Evolutionary conservation across 169 alveolate genomes (phyloP).

Genomic region (Plasmodium inui): DNA sequence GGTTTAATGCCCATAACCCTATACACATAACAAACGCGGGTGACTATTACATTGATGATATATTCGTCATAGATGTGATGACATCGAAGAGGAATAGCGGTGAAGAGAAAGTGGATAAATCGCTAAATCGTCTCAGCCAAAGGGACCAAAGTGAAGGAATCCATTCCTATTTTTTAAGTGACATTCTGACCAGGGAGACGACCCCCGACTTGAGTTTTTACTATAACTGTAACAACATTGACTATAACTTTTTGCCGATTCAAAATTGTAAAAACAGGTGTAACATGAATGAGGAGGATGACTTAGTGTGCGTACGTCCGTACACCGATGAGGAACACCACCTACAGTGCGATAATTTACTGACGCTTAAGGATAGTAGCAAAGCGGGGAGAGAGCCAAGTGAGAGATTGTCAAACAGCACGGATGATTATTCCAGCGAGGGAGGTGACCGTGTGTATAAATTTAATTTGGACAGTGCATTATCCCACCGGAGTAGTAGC

Average conservation of each 20-base stretch:
- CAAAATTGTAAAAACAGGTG: conserved; percentile 13
- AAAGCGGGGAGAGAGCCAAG: background rate
- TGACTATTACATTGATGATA: conserved; percentile 78
- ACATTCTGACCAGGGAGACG: conserved; percentile 37
- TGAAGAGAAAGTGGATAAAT: conserved; percentile 23
- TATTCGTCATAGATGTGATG: conserved; percentile 76
- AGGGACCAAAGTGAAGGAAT: conserved; percentile 68
- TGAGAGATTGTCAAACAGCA: background rate
- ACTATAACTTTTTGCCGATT: conserved; percentile 18
- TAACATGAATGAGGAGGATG: conserved; percentile 53
- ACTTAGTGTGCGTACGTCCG: conserved; percentile 47
- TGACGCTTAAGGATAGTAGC: conserved; percentile 23
- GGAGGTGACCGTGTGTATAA: conserved; percentile 2
- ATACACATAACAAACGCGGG: conserved; percentile 84
- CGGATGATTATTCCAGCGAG: background rate
- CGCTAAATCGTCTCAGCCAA: conserved; percentile 46
- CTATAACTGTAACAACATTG: background rate
- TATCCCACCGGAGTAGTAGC: background rate
- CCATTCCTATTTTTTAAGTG: conserved; percentile 51
- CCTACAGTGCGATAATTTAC: conserved; percentile 10
- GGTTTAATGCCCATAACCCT: conserved; percentile 81
- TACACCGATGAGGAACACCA: conserved; percentile 14
- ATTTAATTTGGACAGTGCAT: conserved; percentile 9
- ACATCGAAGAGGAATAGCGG: conserved; percentile 53
- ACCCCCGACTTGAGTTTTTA: background rate